Evolutionary conservation across 768 basidiomycete species (phyloP), one percentile per base, ranked within the genome.

Genomic region (Strobilomyces confusus): DNA sequence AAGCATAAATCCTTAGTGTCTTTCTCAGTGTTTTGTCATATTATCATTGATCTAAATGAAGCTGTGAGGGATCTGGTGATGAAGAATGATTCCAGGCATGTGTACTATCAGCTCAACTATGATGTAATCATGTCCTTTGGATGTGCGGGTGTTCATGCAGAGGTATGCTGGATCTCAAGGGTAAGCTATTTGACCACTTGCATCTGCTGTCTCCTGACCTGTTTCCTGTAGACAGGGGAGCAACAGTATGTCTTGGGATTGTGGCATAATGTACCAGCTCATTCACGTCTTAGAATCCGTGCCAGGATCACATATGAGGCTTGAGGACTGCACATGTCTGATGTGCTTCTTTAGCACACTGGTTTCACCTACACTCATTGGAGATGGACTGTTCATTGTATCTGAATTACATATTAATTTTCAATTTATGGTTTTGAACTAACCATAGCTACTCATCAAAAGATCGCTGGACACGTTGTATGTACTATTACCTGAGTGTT

Each of bases 81-180:
- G 32, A 14, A 33, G 14, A 9, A 33, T 14, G 14, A 33, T 33
- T 33, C 32, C 11, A 9, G 32, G 32, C 5, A 5, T 3, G 32
- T 33, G 32, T 14, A 14, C 32, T 33, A 33, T 9, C 32, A 11
- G 32, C 14, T 33, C 11, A 14, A 33, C 14, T 33, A 33, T 12
- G 32, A 33, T 12, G 32, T 33, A 12, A 33, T 33, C 32, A 9
- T 33, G 11, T 33, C 32, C 4, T 33, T 33, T 5, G 32, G 36
- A 15, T 5, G 36, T 26, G 38, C 49, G 1, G 57, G 55, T 32
- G 15, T 60, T 23, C 42, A 51, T n/a, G 59, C 53, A 8, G 4
- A 53, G 1, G 9, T 60, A 4, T 23, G 37, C 19, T 60, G 59
- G 57, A 55, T 20, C 33, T 11, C 59, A 1, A 44, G 41, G 44